Evolutionary conservation across 805 yeast genomes (phyloP).

Genomic region (Candida nitratophila): DNA sequence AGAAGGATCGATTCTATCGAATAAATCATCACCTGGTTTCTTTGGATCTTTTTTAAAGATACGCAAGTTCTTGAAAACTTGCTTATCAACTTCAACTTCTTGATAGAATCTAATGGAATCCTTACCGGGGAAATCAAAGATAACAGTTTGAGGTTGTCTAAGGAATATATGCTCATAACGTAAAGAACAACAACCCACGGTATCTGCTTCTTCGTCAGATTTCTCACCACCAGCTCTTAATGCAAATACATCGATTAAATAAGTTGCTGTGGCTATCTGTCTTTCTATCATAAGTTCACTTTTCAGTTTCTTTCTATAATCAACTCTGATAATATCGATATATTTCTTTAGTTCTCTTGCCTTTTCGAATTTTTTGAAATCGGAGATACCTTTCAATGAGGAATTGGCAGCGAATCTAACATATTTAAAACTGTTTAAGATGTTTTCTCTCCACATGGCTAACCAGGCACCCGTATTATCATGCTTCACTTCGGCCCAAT

Average conservation of each 20-base stretch:
- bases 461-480: conserved; percentile 92
- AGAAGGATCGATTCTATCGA: conserved; percentile 83
- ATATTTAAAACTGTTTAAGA: conserved; percentile 75
- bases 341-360: conserved; percentile 78
- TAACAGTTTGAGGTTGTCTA: conserved; percentile 77
- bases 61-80: conserved; percentile 81
- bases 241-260: conserved; percentile 86
- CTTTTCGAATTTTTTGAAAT: conserved; percentile 86
- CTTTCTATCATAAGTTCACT: conserved; percentile 76
- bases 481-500: conserved; percentile 85
- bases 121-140: conserved; percentile 91
- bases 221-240: conserved; percentile 98
- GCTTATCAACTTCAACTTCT: conserved; percentile 87
- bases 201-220: conserved; percentile 95
- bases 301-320: conserved; percentile 64
- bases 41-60: conserved; percentile 88
- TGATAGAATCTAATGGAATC: conserved; percentile 90
- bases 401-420: conserved; percentile 90
- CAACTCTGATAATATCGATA: conserved; percentile 65
- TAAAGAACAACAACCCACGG: conserved; percentile 95
- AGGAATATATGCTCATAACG: conserved; percentile 84
- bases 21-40: conserved; percentile 84
- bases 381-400: conserved; percentile 85
- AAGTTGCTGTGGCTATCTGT: conserved; percentile 91
- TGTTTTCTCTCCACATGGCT: conserved; percentile 96